Evolutionary conservation across 176 grass and related monocot genomes (phyloP).

Genomic region (Elaeis guineensis): DNA sequence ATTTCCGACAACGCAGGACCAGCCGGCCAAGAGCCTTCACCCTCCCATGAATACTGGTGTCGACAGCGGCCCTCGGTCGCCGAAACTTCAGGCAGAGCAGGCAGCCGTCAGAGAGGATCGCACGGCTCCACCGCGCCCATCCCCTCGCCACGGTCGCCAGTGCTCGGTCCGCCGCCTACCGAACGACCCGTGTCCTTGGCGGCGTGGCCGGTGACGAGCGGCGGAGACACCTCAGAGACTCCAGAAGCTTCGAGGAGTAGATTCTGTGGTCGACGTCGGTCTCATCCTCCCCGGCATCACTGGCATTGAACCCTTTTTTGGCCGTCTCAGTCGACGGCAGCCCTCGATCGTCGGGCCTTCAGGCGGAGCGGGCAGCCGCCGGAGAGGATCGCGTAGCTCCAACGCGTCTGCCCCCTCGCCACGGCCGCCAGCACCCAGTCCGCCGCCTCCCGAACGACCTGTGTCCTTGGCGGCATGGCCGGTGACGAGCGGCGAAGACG

Average conservation of each 20-base stretch:
- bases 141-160: constrained; percentile 59
- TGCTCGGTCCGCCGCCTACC: constrained; percentile 67
- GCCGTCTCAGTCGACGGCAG: no score
- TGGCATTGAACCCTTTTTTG: no score
- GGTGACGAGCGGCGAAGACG: no score
- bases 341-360: no score
- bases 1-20: constrained; percentile 68
- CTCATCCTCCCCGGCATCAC: no score
- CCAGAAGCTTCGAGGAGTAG: constrained; percentile 88
- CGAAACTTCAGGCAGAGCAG: constrained; percentile 28
- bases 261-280: constrained; percentile 58
- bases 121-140: constrained; percentile 70
- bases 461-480: no score
- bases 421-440: no score
- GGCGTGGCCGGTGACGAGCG: constrained; percentile 11
- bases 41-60: constrained; percentile 35
- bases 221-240: constrained; percentile 57
- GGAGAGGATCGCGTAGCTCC: no score
- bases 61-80: constrained; percentile 14
- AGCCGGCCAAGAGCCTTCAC: constrained; percentile 56
- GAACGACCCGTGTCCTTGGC: constrained; percentile 19
- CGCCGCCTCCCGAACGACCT: no score
- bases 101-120: constrained; percentile 43
- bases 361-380: no score
- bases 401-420: no score